Percentiles rank a stretch among this genome's conserved stretches.
Evolutionary conservation across 352 stramenopile species (phyloP).

Genomic region (Phytophthora melonis): DNA sequence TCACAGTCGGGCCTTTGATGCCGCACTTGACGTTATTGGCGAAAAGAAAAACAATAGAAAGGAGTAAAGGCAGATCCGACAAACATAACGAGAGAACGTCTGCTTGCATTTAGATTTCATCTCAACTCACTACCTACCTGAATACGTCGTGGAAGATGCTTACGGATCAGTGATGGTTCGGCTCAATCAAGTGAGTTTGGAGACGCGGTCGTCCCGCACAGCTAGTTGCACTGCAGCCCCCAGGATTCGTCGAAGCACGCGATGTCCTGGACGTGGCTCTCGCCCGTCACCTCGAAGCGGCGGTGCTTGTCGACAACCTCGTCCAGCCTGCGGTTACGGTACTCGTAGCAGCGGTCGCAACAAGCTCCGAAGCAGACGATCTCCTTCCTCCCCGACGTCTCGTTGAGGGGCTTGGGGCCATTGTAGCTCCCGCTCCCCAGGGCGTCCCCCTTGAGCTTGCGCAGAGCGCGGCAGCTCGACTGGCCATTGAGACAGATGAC

Average conservation of each 20-base stretch:
- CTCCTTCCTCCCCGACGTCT: not conserved
- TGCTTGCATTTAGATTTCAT: not conserved
- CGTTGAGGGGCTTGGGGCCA: not conserved
- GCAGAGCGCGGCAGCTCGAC: not conserved
- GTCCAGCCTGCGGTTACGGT: not conserved
- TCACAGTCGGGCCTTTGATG: no score
- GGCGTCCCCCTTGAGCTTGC: not conserved
- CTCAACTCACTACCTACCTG: not conserved
- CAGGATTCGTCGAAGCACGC: not conserved
- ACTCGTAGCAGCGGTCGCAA: constrained; percentile 11
- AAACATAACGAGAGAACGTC: not conserved
- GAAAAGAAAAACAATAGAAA: no score
- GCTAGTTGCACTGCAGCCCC: constrained; percentile 11
- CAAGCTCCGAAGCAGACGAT: constrained; percentile 16
- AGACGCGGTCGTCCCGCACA: not conserved
- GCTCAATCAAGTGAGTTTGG: not conserved
- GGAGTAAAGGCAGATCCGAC: no score
- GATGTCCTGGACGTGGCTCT: constrained; percentile 6
- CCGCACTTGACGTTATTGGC: not conserved
- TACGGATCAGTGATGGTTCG: not conserved
- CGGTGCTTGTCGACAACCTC: constrained; percentile 17
- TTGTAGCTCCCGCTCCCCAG: not conserved
- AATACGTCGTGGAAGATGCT: not conserved
- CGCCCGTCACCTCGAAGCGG: constrained; percentile 8
- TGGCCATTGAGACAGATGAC: not conserved